phyloP scores from a whole-genome alignment of 2,329 filamentous ascomycete species.

The Orbilia oligospora region DNA sequence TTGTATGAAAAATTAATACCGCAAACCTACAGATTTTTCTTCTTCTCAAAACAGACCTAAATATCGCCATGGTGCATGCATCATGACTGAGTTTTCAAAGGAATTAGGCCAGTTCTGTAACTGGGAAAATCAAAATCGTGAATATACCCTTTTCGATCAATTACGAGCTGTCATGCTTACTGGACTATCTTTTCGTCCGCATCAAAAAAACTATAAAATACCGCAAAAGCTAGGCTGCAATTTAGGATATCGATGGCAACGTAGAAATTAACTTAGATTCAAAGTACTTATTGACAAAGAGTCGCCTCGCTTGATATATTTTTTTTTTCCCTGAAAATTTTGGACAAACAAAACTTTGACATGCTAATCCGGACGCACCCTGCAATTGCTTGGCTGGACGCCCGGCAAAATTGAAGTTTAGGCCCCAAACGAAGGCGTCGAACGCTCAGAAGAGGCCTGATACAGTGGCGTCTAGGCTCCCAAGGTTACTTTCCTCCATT shows the following conservation, averaged over 20 bases:
- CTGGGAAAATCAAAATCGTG: not conserved
- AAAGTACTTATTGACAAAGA: not conserved
- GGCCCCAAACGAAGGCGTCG: not conserved
- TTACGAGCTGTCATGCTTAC: not conserved
- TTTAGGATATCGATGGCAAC: not conserved
- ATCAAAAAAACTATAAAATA: not conserved
- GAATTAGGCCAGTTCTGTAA: not conserved
- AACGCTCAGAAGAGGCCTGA: conserved; percentile 2
- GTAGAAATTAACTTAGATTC: not conserved
- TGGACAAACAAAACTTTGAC: too few relatives aligned
- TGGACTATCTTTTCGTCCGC: not conserved
- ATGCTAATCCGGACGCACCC: too few relatives aligned
- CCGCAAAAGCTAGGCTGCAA: not conserved
- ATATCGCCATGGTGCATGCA: too few relatives aligned
- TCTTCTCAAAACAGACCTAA: not conserved
- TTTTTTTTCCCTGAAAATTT: not conserved
- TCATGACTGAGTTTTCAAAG: too few relatives aligned
- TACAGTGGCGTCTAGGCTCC: not conserved
- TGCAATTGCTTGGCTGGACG: not conserved
- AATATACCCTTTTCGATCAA: not conserved
- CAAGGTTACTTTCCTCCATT: not conserved
- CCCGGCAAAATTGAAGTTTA: not conserved
- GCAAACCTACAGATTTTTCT: too few relatives aligned
- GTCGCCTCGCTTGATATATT: not conserved
- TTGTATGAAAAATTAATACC: too few relatives aligned